A percentile compares a stretch with the other conserved stretches of the same genome.
These are phyloP conservation scores for Capronia americana DNA, from an alignment of 2,329 filamentous ascomycete genomes.

Conservation along the genomic window DNA sequence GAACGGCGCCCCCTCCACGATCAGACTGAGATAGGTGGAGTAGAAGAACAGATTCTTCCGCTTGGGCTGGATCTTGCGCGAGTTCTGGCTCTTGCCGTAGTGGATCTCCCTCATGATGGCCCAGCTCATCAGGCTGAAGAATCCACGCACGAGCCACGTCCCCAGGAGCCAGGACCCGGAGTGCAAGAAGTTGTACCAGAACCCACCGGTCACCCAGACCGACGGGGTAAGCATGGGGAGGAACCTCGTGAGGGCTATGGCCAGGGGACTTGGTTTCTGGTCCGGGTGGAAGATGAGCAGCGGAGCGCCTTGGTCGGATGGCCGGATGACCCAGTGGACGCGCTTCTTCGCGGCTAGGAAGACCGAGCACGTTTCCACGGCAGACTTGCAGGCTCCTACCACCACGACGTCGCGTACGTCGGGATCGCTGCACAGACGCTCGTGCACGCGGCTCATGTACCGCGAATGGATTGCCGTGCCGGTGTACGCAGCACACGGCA, in stretches of 20 bases:
- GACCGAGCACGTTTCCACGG: slow-evolving; percentile 18
- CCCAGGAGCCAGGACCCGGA: slow-evolving; percentile 9
- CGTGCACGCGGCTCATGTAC: slow-evolving; percentile 15
- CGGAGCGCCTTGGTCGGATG: slow-evolving; percentile 12
- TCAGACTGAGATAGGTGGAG: slow-evolving; percentile 9
- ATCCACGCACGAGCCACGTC: background rate
- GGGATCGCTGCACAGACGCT: slow-evolving; percentile 7
- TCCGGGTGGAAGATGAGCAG: slow-evolving; percentile 16
- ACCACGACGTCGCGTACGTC: slow-evolving; percentile 20
- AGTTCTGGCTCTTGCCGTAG: slow-evolving; percentile 19
- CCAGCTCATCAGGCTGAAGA: slow-evolving; percentile 15
- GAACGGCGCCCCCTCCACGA: slow-evolving; percentile 11
- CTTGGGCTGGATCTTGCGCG: slow-evolving; percentile 8
- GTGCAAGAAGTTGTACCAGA: slow-evolving; percentile 18
- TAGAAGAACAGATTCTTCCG: slow-evolving; percentile 8
- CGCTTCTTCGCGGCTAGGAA: slow-evolving; percentile 15
- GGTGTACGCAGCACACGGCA: slow-evolving; percentile 4
- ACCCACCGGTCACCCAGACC: slow-evolving; percentile 9
- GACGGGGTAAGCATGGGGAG: slow-evolving; percentile 16
- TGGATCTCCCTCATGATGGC: slow-evolving; percentile 4
- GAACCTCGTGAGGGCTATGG: slow-evolving; percentile 10
- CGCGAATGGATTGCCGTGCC: slow-evolving; percentile 16
- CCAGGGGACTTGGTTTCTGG: slow-evolving; percentile 6
- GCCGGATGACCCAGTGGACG: slow-evolving; percentile 21
- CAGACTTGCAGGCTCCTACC: slow-evolving; percentile 22